Percentiles rank a stretch among this genome's conserved stretches.
These are phyloP conservation scores for Boletus barrowsii DNA, from an alignment of 768 basidiomycete genomes.

Conservation along the genomic window DNA sequence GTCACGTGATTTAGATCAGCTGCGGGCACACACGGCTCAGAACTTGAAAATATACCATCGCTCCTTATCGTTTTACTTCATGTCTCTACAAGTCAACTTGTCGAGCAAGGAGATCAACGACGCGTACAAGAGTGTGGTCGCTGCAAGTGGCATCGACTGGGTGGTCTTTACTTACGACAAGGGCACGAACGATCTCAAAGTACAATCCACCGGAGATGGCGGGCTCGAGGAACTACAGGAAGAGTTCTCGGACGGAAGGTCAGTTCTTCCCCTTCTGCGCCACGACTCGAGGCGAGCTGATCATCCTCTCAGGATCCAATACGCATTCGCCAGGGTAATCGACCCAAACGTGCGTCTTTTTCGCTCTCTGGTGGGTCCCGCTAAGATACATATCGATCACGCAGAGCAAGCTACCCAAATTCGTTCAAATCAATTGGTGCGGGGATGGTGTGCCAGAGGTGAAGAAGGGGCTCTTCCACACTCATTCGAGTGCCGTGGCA, in stretches of 20 bases:
- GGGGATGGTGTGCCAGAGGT: slow-evolving; percentile 93
- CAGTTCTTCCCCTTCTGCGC: slow-evolving; percentile 19
- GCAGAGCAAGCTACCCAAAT: slow-evolving; percentile 82
- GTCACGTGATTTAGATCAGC: slow-evolving; percentile 16
- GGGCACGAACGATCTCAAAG: slow-evolving; percentile 81
- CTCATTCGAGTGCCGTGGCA: slow-evolving; percentile 77
- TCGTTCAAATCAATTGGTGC: slow-evolving; percentile 96
- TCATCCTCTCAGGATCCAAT: slow-evolving; percentile 69
- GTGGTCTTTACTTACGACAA: slow-evolving; percentile 77
- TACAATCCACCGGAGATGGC: slow-evolving; percentile 81
- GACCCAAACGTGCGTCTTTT: slow-evolving; percentile 70
- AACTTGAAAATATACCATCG: too few species aligned
- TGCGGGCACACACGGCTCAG: neutral
- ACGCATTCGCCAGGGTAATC: slow-evolving; percentile 81
- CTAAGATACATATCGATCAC: neutral
- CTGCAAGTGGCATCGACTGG: slow-evolving; percentile 70
- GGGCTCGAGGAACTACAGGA: slow-evolving; percentile 89
- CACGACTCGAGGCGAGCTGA: slow-evolving; percentile 4
- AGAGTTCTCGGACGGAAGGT: slow-evolving; percentile 94
- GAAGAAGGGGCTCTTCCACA: slow-evolving; percentile 91
- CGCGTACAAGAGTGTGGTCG: slow-evolving; percentile 74
- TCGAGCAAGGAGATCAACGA: slow-evolving; percentile 67
- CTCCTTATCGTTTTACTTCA: slow-evolving; percentile 22
- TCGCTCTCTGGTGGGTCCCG: too few species aligned
- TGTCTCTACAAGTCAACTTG: slow-evolving; percentile 82